Evolutionary conservation across 768 basidiomycete genomes (phyloP).

Genomic region (Lactarius sp.): DNA sequence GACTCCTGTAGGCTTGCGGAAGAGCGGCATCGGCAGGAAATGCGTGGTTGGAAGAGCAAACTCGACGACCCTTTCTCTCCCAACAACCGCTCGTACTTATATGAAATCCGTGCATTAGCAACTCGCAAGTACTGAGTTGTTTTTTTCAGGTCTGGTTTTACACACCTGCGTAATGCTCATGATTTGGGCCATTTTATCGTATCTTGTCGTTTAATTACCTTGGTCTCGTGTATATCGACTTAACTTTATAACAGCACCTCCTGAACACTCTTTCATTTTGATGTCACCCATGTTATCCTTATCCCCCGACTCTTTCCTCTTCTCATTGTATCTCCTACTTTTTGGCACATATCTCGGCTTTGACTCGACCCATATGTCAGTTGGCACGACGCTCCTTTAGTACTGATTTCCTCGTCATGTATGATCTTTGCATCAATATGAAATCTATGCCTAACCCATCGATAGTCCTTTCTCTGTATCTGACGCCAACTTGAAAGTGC

Average conservation of each 20-base stretch:
- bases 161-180: conserved; percentile 11
- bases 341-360: conserved; percentile 11
- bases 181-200: conserved; percentile 16
- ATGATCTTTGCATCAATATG: conserved; percentile 14
- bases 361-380: conserved; percentile 10
- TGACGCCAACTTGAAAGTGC: background rate
- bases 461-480: background rate
- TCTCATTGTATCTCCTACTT: conserved; percentile 3
- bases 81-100: conserved; percentile 60
- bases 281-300: conserved; percentile 1
- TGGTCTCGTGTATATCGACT: conserved; percentile 12
- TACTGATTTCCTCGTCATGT: conserved; percentile 18
- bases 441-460: conserved; percentile 6
- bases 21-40: conserved; percentile 75
- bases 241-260: conserved; percentile 1
- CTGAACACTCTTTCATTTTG: background rate
- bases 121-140: conserved; percentile 60
- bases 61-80: conserved; percentile 31
- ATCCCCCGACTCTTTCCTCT: background rate
- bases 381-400: conserved; percentile 15
- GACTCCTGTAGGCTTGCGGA: conserved; percentile 72
- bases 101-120: conserved; percentile 80
- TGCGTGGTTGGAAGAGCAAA: conserved; percentile 66
- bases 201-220: conserved; percentile 17
- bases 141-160: conserved; percentile 9